A percentile compares a stretch with the other conserved stretches of the same genome.
These are phyloP conservation scores for Pseudozyma tsukubaensis DNA, from an alignment of 1,284 basidiomycete species.

Conservation along the genomic window DNA sequence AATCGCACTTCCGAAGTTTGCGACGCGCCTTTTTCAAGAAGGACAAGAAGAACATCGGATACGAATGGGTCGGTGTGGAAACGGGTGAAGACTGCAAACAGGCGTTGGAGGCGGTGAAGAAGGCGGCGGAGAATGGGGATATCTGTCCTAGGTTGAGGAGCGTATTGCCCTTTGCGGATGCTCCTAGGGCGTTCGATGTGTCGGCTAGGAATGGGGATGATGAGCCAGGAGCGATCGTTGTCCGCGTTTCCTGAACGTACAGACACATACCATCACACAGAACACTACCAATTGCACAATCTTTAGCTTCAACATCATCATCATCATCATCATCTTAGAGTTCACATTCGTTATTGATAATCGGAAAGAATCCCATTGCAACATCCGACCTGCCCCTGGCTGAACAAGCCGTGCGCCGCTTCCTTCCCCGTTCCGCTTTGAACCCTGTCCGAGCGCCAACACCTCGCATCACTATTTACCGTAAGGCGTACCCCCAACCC, in stretches of 20 bases:
- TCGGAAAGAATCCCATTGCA: too few species aligned
- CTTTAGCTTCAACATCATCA: too few species aligned
- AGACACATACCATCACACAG: too few species aligned
- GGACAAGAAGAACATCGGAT: conserved; percentile 69
- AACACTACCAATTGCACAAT: too few species aligned
- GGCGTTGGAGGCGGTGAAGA: conserved; percentile 62
- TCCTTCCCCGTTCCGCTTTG: background rate
- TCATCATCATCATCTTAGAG: too few species aligned
- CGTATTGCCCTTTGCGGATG: conserved; percentile 64
- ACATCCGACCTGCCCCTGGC: too few species aligned
- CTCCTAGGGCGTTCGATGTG: conserved; percentile 60
- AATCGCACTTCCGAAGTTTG: conserved; percentile 67
- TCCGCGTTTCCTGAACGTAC: conserved; percentile 50
- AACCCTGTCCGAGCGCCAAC: background rate
- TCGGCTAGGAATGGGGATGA: conserved; percentile 41
- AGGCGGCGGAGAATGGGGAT: conserved; percentile 58
- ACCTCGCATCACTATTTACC: conserved; percentile 1
- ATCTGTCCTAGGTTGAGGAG: conserved; percentile 65
- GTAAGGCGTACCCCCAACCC: conserved; percentile 50
- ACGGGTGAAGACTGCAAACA: conserved; percentile 58
- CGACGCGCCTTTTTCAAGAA: conserved; percentile 70
- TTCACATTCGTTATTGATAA: too few species aligned
- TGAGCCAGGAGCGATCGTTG: conserved; percentile 61
- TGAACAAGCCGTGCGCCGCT: too few species aligned
- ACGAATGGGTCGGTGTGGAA: conserved; percentile 68